phyloP scores from a whole-genome alignment of 1,139 yeast genomes.

The Entelexis sorbosivorans region DNA sequence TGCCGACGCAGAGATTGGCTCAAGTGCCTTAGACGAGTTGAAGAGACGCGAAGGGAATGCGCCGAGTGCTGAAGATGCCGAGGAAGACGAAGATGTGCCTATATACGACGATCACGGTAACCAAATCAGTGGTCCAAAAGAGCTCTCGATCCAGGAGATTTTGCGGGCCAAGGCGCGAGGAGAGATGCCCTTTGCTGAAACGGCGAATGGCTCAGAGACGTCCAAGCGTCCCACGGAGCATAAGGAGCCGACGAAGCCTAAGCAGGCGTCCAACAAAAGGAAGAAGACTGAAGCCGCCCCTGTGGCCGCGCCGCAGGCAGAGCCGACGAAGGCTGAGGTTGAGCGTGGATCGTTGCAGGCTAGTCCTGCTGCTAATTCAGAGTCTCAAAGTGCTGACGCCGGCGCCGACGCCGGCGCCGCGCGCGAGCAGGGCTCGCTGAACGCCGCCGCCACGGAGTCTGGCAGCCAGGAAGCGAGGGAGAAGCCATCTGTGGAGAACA shows the following conservation, averaged over 20 bases:
- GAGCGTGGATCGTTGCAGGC: not conserved
- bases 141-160: conserved; percentile 18
- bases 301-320: not conserved
- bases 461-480: not conserved
- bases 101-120: conserved; percentile 74
- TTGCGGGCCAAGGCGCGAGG: conserved; percentile 14
- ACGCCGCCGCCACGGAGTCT: not conserved
- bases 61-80: conserved; percentile 21
- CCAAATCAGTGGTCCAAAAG: conserved; percentile 33
- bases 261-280: conserved; percentile 30
- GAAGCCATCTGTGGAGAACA: not conserved
- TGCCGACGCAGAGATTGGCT: conserved; percentile 56
- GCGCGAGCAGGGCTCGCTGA: not conserved
- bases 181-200: not conserved
- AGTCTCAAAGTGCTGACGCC: not conserved
- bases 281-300: not conserved
- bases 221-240: conserved; percentile 15
- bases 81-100: conserved; percentile 38
- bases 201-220: not conserved
- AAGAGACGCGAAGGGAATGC: conserved; percentile 34
- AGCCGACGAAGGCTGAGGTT: not conserved
- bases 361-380: not conserved
- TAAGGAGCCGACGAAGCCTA: conserved; percentile 23
- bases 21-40: conserved; percentile 55
- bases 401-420: not conserved